Conservation (phyloP, 148 eudicot genomes). For the Vaccinium macrocarpon region DNA sequence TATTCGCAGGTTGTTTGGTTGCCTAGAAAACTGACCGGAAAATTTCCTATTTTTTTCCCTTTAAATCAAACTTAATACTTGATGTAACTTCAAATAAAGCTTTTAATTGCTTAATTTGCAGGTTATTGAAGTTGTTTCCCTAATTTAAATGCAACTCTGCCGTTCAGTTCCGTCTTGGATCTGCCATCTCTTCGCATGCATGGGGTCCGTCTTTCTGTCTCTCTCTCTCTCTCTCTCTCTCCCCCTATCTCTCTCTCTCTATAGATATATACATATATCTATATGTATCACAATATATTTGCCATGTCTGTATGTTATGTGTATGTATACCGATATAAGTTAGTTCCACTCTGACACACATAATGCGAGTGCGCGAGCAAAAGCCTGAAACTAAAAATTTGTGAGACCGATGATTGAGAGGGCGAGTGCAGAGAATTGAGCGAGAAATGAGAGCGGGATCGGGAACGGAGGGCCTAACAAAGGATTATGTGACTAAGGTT, state of each 20-base stretch:
- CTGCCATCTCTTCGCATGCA: constrained; percentile 20
- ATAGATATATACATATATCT: neutral
- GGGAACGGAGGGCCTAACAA: no score
- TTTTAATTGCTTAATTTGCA: neutral
- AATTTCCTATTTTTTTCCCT: neutral
- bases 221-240: neutral
- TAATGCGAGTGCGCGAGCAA: no score
- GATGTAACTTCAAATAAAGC: neutral
- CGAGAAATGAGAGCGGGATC: no score
- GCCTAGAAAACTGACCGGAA: neutral
- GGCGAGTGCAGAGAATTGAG: no score
- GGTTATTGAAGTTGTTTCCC: constrained; percentile 6
- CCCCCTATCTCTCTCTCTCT: neutral
- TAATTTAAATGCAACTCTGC: constrained; percentile 15
- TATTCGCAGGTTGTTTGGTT: neutral
- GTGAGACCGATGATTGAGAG: no score
- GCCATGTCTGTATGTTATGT: no score
- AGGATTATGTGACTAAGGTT: no score
- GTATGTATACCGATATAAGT: no score
- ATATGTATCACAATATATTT: neutral
- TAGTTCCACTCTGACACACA: no score
- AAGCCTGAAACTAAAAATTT: no score
- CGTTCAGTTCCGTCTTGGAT: constrained; percentile 17
- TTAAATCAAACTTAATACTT: neutral
- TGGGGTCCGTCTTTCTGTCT: constrained; percentile 24